Conservation (phyloP, 2,329 filamentous ascomycete species). For the Clonostachys chloroleuca region DNA sequence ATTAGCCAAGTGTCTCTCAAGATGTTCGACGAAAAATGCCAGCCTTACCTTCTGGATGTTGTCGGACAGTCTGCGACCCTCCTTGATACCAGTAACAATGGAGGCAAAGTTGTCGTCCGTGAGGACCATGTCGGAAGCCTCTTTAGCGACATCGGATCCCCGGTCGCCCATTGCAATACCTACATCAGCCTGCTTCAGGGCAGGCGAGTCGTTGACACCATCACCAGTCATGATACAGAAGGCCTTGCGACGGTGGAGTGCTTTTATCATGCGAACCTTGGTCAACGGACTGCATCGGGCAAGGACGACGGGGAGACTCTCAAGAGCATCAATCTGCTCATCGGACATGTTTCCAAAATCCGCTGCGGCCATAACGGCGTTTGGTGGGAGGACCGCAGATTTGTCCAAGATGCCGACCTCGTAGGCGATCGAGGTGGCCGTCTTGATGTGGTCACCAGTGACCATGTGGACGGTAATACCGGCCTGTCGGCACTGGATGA, state of each 20-base stretch:
- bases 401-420: constrained; percentile 57
- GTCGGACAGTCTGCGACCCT: constrained; percentile 66
- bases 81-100: constrained; percentile 67
- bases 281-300: constrained; percentile 67
- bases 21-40: not conserved
- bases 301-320: constrained; percentile 60
- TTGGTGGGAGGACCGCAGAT: constrained; percentile 25
- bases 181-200: constrained; percentile 68
- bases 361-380: constrained; percentile 55
- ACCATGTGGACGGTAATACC: constrained; percentile 67
- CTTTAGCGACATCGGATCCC: constrained; percentile 70
- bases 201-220: constrained; percentile 71
- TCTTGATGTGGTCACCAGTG: constrained; percentile 65
- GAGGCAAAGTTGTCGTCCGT: constrained; percentile 88
- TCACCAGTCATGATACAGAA: constrained; percentile 75
- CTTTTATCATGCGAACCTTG: constrained; percentile 73
- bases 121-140: constrained; percentile 83
- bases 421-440: constrained; percentile 60
- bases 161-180: constrained; percentile 72
- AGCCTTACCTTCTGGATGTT: constrained; percentile 65
- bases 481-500: constrained; percentile 53
- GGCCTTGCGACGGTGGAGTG: constrained; percentile 62
- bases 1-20: constrained; percentile 6
- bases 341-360: constrained; percentile 61
- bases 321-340: constrained; percentile 56